phyloP scores from a whole-genome alignment of 306 rosid genomes.

The Acacia confusa region DNA sequence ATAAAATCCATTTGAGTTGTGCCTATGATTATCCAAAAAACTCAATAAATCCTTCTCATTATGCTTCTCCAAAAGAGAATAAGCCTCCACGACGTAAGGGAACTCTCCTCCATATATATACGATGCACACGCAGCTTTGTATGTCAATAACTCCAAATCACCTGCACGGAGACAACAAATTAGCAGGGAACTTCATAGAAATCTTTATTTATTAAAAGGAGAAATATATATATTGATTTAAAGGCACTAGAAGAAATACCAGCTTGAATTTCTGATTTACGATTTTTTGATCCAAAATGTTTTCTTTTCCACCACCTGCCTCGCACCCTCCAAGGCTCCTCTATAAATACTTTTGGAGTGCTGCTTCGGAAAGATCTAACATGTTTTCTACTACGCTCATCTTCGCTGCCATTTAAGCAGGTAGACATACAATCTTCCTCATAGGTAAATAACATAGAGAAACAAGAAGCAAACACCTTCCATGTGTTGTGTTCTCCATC shows the following conservation, averaged over 20 bases:
- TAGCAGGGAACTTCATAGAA: background rate
- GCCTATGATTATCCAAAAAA: slow-evolving; percentile 49
- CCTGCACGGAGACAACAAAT: slow-evolving; percentile 45
- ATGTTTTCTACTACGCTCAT: slow-evolving; percentile 11
- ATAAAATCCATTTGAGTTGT: slow-evolving; percentile 44
- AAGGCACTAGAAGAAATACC: slow-evolving; percentile 41
- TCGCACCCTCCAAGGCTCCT: slow-evolving; percentile 69
- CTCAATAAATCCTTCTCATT: slow-evolving; percentile 43
- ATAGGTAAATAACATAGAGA: slow-evolving; percentile 44
- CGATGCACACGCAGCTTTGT: slow-evolving; percentile 78
- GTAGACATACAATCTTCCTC: slow-evolving; percentile 67
- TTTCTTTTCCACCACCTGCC: slow-evolving; percentile 73
- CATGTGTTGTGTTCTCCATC: slow-evolving; percentile 56
- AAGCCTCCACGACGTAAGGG: slow-evolving; percentile 48
- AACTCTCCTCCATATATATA: slow-evolving; percentile 63
- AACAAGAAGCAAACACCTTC: slow-evolving; percentile 69
- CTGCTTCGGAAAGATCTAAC: slow-evolving; percentile 6
- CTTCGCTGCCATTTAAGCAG: slow-evolving; percentile 35
- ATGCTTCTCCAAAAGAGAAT: slow-evolving; percentile 43
- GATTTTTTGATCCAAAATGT: slow-evolving; percentile 54
- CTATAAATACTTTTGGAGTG: slow-evolving; percentile 55
- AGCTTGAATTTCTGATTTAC: slow-evolving; percentile 50
- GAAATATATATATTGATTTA: background rate
- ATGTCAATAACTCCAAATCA: slow-evolving; percentile 61
- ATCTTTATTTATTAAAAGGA: background rate